Evolutionary conservation across 345 rosid genomes (phyloP).

Genomic region (Gossypium ekmanianum): DNA sequence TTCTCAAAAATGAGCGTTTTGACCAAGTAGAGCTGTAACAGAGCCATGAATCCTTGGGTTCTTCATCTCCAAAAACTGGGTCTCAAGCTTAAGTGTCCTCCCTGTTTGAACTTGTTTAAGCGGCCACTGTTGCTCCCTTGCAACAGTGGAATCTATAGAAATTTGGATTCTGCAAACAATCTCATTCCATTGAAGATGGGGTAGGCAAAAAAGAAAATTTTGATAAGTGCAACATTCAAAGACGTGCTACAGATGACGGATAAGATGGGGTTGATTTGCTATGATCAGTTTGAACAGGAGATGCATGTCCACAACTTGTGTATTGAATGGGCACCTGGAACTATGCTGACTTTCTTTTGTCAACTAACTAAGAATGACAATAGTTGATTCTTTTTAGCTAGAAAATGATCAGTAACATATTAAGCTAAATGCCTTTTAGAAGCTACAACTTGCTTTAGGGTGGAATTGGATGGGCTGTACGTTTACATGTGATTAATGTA

Average conservation of each 20-base stretch:
- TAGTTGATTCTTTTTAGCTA: not conserved
- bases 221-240: slow-evolving; percentile 19
- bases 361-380: not conserved
- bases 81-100: slow-evolving; percentile 84
- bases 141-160: slow-evolving; percentile 56
- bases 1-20: slow-evolving; percentile 37
- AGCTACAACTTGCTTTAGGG: not conserved
- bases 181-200: slow-evolving; percentile 23
- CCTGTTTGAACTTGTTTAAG: slow-evolving; percentile 57
- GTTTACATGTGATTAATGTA: fast-evolving
- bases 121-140: slow-evolving; percentile 70
- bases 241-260: not conserved
- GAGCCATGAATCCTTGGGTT: slow-evolving; percentile 60
- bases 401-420: not conserved
- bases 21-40: slow-evolving; percentile 7
- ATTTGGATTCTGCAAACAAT: slow-evolving; percentile 46
- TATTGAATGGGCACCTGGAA: slow-evolving; percentile 47
- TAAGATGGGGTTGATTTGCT: too few relatives aligned
- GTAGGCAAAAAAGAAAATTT: slow-evolving; percentile 16
- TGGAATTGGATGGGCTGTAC: too few relatives aligned
- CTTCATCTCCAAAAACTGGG: slow-evolving; percentile 72
- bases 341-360: not conserved
- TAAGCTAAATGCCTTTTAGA: not conserved
- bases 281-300: slow-evolving; percentile 35
- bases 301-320: slow-evolving; percentile 67